These are phyloP conservation scores for Elsinoe perseae DNA, from an alignment of 2,329 filamentous ascomycete genomes.

Conservation along the genomic window DNA sequence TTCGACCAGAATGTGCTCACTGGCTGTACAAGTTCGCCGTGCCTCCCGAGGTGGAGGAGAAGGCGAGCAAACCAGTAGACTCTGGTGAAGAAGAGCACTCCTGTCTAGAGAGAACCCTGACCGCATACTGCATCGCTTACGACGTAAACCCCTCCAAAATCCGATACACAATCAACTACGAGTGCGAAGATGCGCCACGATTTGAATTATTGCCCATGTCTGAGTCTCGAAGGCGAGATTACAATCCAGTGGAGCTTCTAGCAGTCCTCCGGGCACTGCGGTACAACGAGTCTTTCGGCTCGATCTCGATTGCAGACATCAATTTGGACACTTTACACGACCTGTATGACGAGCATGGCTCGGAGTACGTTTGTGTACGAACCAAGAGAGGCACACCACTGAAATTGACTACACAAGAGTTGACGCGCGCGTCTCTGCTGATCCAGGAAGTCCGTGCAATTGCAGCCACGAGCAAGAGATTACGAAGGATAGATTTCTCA, in stretches of 20 bases:
- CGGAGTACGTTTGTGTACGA: constrained; percentile 54
- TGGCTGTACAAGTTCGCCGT: constrained; percentile 56
- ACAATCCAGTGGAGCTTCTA: constrained; percentile 56
- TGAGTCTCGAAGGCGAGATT: constrained; percentile 44
- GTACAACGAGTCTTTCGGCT: constrained; percentile 62
- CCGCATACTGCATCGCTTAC: constrained; percentile 63
- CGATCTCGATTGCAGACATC: constrained; percentile 59
- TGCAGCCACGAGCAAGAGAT: constrained; percentile 55
- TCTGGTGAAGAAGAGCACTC: constrained; percentile 52
- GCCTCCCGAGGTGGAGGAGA: constrained; percentile 48
- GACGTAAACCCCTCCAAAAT: constrained; percentile 60
- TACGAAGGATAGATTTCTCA: constrained; percentile 59
- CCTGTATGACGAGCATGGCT: constrained; percentile 51
- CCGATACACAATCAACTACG: constrained; percentile 52
- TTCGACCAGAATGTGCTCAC: constrained; percentile 59
- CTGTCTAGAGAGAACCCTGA: constrained; percentile 58
- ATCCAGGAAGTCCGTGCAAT: constrained; percentile 62
- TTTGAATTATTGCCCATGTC: constrained; percentile 56
- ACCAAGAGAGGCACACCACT: constrained; percentile 52
- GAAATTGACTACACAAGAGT: constrained; percentile 45
- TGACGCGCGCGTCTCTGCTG: constrained; percentile 50
- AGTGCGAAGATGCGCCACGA: constrained; percentile 58
- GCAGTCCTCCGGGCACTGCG: constrained; percentile 61
- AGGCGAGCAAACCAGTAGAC: constrained; percentile 40
- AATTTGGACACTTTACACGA: constrained; percentile 58